Conservation (phyloP, 306 rosid species). For the Cicer cuneatum region DNA sequence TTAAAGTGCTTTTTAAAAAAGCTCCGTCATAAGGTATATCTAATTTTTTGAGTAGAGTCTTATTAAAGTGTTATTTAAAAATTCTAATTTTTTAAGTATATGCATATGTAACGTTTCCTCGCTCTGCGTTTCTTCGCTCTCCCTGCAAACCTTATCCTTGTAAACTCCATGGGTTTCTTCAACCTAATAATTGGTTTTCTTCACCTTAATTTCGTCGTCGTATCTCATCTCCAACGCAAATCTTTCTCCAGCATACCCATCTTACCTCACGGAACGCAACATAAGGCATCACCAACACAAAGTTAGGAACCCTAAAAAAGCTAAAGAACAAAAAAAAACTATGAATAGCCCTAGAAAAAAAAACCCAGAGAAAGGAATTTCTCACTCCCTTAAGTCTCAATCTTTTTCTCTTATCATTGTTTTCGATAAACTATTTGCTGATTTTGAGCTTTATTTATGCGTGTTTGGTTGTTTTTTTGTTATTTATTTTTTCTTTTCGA, state of each 20-base stretch:
- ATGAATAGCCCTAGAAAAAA: conserved; percentile 56
- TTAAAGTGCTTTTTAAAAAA: too few species aligned
- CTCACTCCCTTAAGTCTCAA: conserved; percentile 10
- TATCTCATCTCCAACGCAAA: too few species aligned
- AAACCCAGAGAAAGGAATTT: conserved; percentile 27
- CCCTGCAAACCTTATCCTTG: too few species aligned
- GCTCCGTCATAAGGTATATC: too few species aligned
- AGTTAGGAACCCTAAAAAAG: conserved; percentile 36
- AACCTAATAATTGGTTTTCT: too few species aligned
- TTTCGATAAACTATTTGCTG: conserved; percentile 36
- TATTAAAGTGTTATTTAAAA: too few species aligned
- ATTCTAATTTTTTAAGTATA: too few species aligned
- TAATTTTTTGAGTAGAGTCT: too few species aligned
- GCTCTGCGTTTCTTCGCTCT: too few species aligned
- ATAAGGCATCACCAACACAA: conserved; percentile 28
- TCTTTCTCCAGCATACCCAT: conserved; percentile 9
- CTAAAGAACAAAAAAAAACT: not conserved
- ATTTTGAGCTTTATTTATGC: conserved; percentile 17
- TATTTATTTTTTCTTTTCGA: conserved; percentile 31
- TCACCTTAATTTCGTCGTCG: too few species aligned
- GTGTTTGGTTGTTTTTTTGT: conserved; percentile 6
- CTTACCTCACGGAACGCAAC: conserved; percentile 32
- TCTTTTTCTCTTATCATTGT: not conserved
- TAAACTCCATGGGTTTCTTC: too few species aligned
- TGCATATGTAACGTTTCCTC: too few species aligned